A percentile compares a stretch with the other conserved stretches of the same genome.
phyloP scores from a whole-genome alignment of 352 stramenopile genomes.

The Saprolegnia diclina region DNA sequence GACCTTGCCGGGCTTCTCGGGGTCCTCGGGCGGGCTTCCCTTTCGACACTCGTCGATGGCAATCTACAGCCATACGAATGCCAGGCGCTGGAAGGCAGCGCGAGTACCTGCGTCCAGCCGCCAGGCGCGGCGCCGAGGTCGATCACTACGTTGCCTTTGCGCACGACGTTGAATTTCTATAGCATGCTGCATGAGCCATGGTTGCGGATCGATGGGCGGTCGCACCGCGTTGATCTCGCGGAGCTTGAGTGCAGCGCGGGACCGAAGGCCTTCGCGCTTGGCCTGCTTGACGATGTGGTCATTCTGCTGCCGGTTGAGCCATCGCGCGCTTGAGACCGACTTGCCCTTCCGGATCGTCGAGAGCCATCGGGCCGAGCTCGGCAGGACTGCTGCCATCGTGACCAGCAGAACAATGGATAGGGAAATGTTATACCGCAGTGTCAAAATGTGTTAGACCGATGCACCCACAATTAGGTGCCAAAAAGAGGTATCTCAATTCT shows the following conservation, averaged over 20 bases:
- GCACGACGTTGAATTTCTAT: constrained; percentile 65
- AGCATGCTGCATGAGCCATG: constrained; percentile 1
- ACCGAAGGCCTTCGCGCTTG: constrained; percentile 75
- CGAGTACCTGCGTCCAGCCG: constrained; percentile 69
- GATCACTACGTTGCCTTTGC: constrained; percentile 59
- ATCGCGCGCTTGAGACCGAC: constrained; percentile 75
- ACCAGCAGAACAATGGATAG: background rate
- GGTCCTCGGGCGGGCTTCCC: constrained; percentile 16
- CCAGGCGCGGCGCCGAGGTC: constrained; percentile 79
- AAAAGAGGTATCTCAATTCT: background rate
- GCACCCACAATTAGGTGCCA: background rate
- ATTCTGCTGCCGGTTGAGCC: constrained; percentile 78
- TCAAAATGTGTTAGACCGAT: too few species aligned
- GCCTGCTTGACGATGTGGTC: constrained; percentile 81
- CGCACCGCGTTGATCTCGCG: constrained; percentile 68
- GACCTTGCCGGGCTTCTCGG: constrained; percentile 28
- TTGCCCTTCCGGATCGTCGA: constrained; percentile 70
- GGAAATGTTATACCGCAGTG: too few species aligned
- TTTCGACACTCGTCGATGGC: constrained; percentile 44
- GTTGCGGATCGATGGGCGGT: background rate
- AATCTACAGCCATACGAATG: constrained; percentile 29
- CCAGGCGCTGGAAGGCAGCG: background rate
- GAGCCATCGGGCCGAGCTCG: background rate
- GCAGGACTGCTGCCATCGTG: background rate
- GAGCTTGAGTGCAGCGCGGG: constrained; percentile 76